phyloP scores from a whole-genome alignment of 1,139 yeast species.

The Diutina pseudorugosa region DNA sequence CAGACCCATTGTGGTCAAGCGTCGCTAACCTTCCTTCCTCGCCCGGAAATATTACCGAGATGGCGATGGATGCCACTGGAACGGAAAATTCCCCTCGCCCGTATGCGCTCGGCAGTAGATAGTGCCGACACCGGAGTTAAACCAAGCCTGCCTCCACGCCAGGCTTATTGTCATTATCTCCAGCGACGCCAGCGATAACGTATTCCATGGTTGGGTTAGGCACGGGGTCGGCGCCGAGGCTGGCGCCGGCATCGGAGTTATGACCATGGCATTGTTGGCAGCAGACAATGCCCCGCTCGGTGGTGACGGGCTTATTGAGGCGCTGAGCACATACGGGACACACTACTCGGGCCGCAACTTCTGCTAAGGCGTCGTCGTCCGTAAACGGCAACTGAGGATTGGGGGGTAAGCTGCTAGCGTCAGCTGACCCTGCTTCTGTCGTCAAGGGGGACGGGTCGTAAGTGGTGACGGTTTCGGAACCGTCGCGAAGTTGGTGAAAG shows the following conservation, averaged over 20 bases:
- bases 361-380: background rate
- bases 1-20: too few species aligned
- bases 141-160: background rate
- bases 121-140: background rate
- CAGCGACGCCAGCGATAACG: background rate
- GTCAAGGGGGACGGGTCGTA: background rate
- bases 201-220: background rate
- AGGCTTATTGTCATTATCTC: background rate
- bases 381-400: background rate
- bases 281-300: too few species aligned
- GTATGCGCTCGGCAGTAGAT: too few species aligned
- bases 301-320: too few species aligned
- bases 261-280: too few species aligned
- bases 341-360: background rate
- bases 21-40: too few species aligned
- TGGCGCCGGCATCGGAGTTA: background rate
- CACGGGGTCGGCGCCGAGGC: background rate
- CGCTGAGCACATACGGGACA: too few species aligned
- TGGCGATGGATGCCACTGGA: too few species aligned
- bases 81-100: too few species aligned
- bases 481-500: background rate
- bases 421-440: too few species aligned
- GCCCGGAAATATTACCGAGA: too few species aligned
- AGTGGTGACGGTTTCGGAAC: background rate
- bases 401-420: too few species aligned